Evolutionary conservation across 805 yeast genomes (phyloP).

Genomic region (Suhomyces canberraensis): DNA sequence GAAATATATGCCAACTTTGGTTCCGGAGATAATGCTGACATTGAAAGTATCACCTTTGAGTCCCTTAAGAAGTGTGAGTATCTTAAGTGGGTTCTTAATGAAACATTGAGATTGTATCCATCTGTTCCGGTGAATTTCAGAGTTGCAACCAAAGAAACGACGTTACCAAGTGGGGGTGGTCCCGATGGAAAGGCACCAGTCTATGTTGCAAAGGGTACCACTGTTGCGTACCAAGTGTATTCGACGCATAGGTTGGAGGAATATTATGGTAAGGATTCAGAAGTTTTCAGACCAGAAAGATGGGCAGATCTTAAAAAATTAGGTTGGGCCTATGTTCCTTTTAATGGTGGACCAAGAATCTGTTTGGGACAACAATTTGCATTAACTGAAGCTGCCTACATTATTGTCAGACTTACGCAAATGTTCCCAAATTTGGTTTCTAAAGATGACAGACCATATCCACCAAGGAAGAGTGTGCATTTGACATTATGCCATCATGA

Average conservation of each 20-base stretch:
- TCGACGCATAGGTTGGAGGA: conserved; percentile 40
- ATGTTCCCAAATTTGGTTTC: conserved; percentile 19
- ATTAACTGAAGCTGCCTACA: conserved; percentile 25
- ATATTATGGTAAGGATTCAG: conserved; percentile 21
- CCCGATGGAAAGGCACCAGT: conserved; percentile 15
- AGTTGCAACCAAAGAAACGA: conserved; percentile 23
- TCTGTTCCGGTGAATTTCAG: conserved; percentile 26
- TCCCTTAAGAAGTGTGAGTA: conserved; percentile 25
- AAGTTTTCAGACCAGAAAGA: conserved; percentile 22
- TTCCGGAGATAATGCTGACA: conserved; percentile 16
- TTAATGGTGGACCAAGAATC: conserved; percentile 28
- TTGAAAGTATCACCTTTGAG: conserved; percentile 22
- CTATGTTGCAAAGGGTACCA: conserved; percentile 20
- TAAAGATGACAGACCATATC: conserved; percentile 19
- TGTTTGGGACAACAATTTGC: conserved; percentile 32
- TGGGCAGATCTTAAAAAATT: conserved; percentile 19
- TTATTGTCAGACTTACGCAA: conserved; percentile 21
- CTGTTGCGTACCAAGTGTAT: conserved; percentile 25
- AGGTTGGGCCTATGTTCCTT: conserved; percentile 28
- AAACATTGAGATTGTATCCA: conserved; percentile 26
- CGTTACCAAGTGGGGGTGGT: conserved; percentile 26
- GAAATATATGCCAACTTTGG: conserved; percentile 21
- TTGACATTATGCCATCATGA: conserved; percentile 23
- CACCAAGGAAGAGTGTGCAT: conserved; percentile 28
- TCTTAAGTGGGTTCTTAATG: conserved; percentile 23